These are phyloP conservation scores for Crithidia thermophila DNA, from an alignment of 208 protist species.

Conservation along the genomic window DNA sequence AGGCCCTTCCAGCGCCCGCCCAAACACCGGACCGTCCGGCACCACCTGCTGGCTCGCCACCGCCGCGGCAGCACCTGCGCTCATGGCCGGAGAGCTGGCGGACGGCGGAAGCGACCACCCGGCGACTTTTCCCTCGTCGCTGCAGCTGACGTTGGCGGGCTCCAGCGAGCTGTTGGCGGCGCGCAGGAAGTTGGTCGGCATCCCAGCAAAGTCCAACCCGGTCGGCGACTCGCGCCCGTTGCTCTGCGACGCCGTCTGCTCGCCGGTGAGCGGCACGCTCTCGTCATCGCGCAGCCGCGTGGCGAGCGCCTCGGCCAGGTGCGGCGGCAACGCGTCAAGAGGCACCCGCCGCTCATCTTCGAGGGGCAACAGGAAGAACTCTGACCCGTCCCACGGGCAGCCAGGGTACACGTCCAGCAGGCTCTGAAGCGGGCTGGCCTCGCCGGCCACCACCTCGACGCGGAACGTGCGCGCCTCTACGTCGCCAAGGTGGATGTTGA, in stretches of 20 bases:
- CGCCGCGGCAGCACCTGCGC: not conserved
- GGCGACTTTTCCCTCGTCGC: too few species aligned
- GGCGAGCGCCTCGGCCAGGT: not conserved
- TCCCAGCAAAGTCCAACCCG: slow-evolving; percentile 5
- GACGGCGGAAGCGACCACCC: too few species aligned
- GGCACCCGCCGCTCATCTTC: slow-evolving; percentile 16
- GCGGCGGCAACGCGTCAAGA: slow-evolving; percentile 1
- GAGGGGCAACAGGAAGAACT: slow-evolving; percentile 43
- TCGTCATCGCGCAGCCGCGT: slow-evolving; percentile 7
- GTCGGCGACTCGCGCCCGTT: slow-evolving; percentile 10
- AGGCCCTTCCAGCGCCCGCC: not conserved
- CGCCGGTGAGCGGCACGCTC: not conserved
- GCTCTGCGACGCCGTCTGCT: not conserved
- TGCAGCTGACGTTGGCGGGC: not conserved
- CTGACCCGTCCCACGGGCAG: slow-evolving; percentile 38
- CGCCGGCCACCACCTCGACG: slow-evolving; percentile 21
- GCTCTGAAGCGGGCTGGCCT: slow-evolving; percentile 32
- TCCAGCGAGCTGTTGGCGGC: slow-evolving; percentile 14
- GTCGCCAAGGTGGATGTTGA: slow-evolving; percentile 39
- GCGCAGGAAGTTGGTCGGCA: slow-evolving; percentile 15
- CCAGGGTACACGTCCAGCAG: slow-evolving; percentile 24
- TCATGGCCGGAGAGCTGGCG: not conserved
- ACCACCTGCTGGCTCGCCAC: not conserved
- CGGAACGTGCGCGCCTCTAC: slow-evolving; percentile 39
- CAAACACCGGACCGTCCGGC: slow-evolving; percentile 1